Conservation (phyloP, 2,329 filamentous ascomycete genomes). For the Whalleya microplaca region DNA sequence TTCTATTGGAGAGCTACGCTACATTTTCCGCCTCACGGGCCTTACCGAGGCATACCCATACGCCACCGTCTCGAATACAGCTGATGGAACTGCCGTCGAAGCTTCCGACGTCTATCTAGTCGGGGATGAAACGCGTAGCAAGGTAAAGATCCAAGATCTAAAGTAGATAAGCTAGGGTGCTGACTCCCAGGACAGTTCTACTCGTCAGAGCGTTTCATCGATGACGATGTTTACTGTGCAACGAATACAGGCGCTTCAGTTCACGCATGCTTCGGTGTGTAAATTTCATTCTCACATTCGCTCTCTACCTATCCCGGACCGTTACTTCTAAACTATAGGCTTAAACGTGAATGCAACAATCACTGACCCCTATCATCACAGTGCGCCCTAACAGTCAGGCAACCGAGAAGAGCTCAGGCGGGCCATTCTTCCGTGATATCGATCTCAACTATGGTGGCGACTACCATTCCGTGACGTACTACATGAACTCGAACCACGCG, state of each 20-base stretch:
- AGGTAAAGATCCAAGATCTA: constrained; percentile 34
- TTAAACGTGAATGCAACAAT: not conserved
- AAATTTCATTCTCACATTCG: not conserved
- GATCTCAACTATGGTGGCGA: constrained; percentile 58
- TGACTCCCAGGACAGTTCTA: constrained; percentile 49
- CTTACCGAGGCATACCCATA: constrained; percentile 46
- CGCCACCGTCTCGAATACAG: constrained; percentile 51
- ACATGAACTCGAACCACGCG: constrained; percentile 63
- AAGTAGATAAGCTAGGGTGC: not conserved
- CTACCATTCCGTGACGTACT: constrained; percentile 59
- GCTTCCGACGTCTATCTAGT: constrained; percentile 53
- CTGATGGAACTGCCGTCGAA: constrained; percentile 51
- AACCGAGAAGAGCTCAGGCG: constrained; percentile 61
- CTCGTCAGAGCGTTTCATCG: constrained; percentile 63
- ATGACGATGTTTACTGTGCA: constrained; percentile 59
- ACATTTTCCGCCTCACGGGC: constrained; percentile 45
- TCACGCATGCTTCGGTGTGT: constrained; percentile 34
- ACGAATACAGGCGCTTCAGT: constrained; percentile 33
- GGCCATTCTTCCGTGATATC: constrained; percentile 61
- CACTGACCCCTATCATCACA: constrained; percentile 3
- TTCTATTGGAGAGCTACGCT: constrained; percentile 54
- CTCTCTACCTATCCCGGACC: not conserved
- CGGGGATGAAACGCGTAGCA: constrained; percentile 59
- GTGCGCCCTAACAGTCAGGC: constrained; percentile 43
- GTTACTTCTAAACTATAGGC: not conserved